A percentile compares a stretch with the other conserved stretches of the same genome.
These are phyloP conservation scores for Populus ilicifolia DNA, from an alignment of 345 rosid species.

Conservation along the genomic window DNA sequence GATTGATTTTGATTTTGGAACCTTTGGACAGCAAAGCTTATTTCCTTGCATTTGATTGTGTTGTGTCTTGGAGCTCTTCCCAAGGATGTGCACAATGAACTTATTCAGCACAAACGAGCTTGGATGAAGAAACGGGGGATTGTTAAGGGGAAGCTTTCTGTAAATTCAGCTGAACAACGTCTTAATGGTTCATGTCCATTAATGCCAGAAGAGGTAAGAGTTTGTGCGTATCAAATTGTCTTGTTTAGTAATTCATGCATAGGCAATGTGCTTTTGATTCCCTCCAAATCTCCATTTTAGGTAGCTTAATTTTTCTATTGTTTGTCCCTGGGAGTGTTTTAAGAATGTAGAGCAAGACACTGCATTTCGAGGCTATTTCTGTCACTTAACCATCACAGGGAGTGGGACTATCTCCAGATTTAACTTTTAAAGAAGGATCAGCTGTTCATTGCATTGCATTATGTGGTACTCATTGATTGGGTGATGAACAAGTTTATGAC, in stretches of 20 bases:
- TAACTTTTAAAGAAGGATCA: neutral
- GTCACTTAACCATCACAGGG: neutral
- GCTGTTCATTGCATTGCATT: neutral
- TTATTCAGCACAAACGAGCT: constrained; percentile 91
- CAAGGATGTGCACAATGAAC: constrained; percentile 94
- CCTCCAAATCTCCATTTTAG: neutral
- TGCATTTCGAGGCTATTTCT: neutral
- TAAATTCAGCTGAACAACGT: constrained; percentile 62
- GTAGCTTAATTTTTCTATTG: neutral
- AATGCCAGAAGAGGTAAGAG: constrained; percentile 87
- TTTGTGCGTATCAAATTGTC: neutral
- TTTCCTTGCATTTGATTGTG: constrained; percentile 21
- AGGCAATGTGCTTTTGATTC: neutral
- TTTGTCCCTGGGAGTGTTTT: neutral
- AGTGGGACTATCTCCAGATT: neutral
- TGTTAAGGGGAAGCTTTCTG: constrained; percentile 67
- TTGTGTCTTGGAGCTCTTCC: constrained; percentile 53
- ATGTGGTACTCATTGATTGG: neutral
- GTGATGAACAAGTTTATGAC: neutral
- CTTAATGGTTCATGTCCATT: constrained; percentile 77
- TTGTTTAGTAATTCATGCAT: neutral
- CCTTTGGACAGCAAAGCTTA: constrained; percentile 16
- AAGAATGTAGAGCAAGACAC: neutral
- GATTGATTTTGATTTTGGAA: constrained; percentile 7
- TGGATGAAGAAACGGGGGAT: constrained; percentile 88